Evolutionary conservation across 1,284 basidiomycete genomes (phyloP), one percentile per base, ranked within the genome.

Genomic region (Trichosporon ovoides): DNA sequence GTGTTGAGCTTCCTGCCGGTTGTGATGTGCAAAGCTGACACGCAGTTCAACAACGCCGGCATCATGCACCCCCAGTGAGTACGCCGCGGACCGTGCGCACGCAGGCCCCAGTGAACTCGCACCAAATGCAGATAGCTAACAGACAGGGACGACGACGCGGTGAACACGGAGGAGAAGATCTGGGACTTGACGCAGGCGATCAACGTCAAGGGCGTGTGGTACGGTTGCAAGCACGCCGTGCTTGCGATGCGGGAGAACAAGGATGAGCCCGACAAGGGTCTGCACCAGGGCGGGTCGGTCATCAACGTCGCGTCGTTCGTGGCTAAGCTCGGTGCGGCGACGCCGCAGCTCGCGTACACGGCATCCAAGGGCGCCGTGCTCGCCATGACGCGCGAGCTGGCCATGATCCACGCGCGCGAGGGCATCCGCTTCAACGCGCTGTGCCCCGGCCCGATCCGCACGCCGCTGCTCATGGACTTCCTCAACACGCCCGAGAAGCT

Each of bases 141-240:
- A 33, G 18, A 33, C 57, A 71, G 70, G 38, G 94, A 98, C 72
- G 93, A 95, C 73, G 87, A 93, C 73, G 94, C 94, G 7, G 81
- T 97, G 69, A 93, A 91, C 76, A 98, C 94, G 14, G 91, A 95
- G 69, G 94, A 98, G 78, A 85, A 83, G 65, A 91, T 97, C 76
- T 97, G 94, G 93, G 91, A 95, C 75, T 81, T 92, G 58, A 92
- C 90, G 6, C 91, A 94, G 86, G 82, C 85, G 62, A 88, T 97
- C 80, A 98, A 98, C 77, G 85, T 95, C 74, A 98, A 98, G 79
- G 94, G 94, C 56, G 95, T 97, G 59, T 97, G 94, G 94, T 98
- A 88, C 86, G 94, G 95, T 48, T 94, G 89, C 83, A 96, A 97
- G 78, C 87, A 98, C 73, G 94, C 92, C 7, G 93, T 98, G 72